Evolutionary conservation across 345 rosid genomes (phyloP).

Genomic region (Arabidopsis arenosa): DNA sequence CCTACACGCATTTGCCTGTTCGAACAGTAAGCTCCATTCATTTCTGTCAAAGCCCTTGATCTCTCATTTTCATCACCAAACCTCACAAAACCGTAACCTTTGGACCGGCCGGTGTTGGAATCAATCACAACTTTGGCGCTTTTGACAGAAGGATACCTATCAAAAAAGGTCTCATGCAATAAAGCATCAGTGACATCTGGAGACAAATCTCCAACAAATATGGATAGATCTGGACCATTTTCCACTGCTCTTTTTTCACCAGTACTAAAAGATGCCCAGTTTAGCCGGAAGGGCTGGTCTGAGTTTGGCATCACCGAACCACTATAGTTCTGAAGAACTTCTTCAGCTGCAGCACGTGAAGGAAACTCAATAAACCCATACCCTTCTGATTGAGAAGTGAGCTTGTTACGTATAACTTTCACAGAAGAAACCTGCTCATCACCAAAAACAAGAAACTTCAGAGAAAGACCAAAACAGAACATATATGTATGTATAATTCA

Average conservation of each 20-base stretch:
- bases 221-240: constrained; percentile 74
- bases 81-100: constrained; percentile 98
- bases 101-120: constrained; percentile 84
- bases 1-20: constrained; percentile 91
- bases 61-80: constrained; percentile 92
- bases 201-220: constrained; percentile 96
- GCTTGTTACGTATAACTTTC: constrained; percentile 93
- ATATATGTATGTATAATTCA: background rate
- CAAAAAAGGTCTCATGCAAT: constrained; percentile 59
- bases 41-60: constrained; percentile 85
- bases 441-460: constrained; percentile 21
- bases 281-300: constrained; percentile 88
- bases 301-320: constrained; percentile 86
- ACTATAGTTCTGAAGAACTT: constrained; percentile 78
- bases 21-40: constrained; percentile 89
- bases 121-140: constrained; percentile 95
- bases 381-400: constrained; percentile 85
- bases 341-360: constrained; percentile 79
- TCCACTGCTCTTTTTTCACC: constrained; percentile 77
- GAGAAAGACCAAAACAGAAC: constrained; percentile 10
- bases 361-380: constrained; percentile 92
- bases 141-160: constrained; percentile 76
- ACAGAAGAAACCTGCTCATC: constrained; percentile 69
- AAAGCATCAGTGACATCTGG: constrained; percentile 87
- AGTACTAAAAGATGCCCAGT: constrained; percentile 92